A percentile compares a stretch with the other conserved stretches of the same genome.
Evolutionary conservation across 1,284 basidiomycete species (phyloP).

Genomic region (Cryptococcus sp.): DNA sequence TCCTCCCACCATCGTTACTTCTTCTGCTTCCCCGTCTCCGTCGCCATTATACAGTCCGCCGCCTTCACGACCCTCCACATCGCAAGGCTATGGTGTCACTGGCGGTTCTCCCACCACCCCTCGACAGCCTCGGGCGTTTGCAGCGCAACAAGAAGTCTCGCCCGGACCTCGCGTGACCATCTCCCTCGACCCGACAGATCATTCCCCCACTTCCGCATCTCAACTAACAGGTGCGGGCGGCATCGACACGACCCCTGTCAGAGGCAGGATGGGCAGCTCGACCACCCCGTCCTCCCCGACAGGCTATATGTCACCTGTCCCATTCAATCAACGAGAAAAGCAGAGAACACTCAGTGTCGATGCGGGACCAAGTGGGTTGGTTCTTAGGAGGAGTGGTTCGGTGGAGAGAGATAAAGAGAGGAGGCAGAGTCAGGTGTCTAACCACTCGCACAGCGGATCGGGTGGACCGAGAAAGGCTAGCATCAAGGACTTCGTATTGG

Average conservation of each 20-base stretch:
- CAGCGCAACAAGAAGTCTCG: conserved; percentile 4
- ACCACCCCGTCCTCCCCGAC: conserved; percentile 26
- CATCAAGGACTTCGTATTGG: conserved; percentile 46
- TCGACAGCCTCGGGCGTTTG: conserved; percentile 15
- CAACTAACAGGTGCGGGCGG: not conserved
- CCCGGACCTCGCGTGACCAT: conserved; percentile 18
- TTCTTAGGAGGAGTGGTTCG: conserved; percentile 8
- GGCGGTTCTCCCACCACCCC: conserved; percentile 32
- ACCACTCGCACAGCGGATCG: conserved; percentile 17
- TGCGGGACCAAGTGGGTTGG: conserved; percentile 8
- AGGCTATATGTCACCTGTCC: not conserved
- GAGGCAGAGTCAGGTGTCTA: conserved; percentile 39
- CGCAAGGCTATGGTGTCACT: not conserved
- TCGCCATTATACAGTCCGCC: conserved; percentile 6
- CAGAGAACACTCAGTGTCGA: conserved; percentile 31
- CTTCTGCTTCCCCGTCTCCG: conserved; percentile 12
- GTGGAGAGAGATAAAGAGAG: conserved; percentile 33
- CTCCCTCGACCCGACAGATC: conserved; percentile 12
- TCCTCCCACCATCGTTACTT: conserved; percentile 21
- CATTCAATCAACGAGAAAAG: conserved; percentile 5
- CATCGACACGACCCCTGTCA: conserved; percentile 7
- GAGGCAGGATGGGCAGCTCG: conserved; percentile 16
- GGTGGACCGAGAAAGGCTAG: conserved; percentile 27
- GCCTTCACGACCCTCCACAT: conserved; percentile 4
- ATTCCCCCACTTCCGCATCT: conserved; percentile 5